A percentile compares a stretch with the other conserved stretches of the same genome.
Conservation (phyloP, 371 early-diverging fungal species). For the Mortierella sp. region DNA sequence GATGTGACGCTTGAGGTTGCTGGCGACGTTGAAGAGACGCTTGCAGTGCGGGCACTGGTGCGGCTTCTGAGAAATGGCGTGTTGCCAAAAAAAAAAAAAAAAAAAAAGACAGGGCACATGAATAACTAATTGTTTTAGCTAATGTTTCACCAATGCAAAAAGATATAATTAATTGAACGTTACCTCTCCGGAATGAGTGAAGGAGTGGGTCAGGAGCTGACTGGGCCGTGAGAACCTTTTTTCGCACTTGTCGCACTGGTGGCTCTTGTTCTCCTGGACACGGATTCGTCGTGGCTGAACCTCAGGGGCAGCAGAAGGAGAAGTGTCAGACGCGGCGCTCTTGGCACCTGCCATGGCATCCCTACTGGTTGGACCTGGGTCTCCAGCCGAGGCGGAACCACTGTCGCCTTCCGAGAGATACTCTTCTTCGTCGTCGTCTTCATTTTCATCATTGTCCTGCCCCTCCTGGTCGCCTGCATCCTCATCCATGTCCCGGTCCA, state of each 20-base stretch:
- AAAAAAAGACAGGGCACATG: neutral
- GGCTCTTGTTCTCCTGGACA: conserved; percentile 36
- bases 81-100: neutral
- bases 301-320: neutral
- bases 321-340: neutral
- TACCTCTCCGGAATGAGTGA: conserved; percentile 50
- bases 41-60: conserved; percentile 36
- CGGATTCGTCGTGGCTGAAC: conserved; percentile 10
- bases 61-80: conserved; percentile 25
- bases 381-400: neutral
- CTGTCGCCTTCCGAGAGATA: neutral
- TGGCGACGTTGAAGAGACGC: conserved; percentile 43
- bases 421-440: conserved; percentile 13
- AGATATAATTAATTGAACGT: neutral
- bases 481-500: neutral
- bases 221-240: conserved; percentile 47
- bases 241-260: conserved; percentile 30
- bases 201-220: conserved; percentile 37
- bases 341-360: neutral
- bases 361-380: neutral
- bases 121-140: neutral
- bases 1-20: conserved; percentile 47
- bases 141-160: neutral
- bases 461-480: conserved; percentile 7
- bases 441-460: conserved; percentile 14